phyloP scores from a whole-genome alignment of 768 basidiomycete genomes.

The Pleurotus sapidus region DNA sequence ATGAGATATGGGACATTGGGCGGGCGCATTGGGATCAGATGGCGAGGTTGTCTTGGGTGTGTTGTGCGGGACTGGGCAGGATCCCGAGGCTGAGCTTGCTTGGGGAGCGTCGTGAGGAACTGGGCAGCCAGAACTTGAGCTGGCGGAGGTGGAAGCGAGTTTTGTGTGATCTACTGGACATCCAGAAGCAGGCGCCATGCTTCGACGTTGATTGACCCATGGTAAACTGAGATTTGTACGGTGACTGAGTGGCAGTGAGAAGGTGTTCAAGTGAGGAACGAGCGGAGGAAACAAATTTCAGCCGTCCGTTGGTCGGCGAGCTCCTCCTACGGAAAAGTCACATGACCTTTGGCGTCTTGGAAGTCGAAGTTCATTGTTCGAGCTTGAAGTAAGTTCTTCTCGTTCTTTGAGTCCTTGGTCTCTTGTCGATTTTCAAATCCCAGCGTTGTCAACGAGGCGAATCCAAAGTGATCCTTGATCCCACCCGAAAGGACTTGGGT shows the following conservation, averaged over 20 bases:
- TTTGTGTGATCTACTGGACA: slow-evolving; percentile 12
- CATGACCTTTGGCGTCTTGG: not conserved
- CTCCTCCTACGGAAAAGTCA: not conserved
- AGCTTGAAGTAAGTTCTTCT: too few relatives aligned
- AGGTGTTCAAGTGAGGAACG: not conserved
- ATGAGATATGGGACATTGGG: slow-evolving; percentile 63
- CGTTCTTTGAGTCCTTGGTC: too few relatives aligned
- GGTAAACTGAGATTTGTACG: not conserved
- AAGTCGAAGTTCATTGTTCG: too few relatives aligned
- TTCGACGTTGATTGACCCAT: slow-evolving; percentile 5
- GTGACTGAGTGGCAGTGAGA: not conserved
- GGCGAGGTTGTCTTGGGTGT: slow-evolving; percentile 18
- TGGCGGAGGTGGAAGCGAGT: slow-evolving; percentile 13
- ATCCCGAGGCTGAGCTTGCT: slow-evolving; percentile 13
- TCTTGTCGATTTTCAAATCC: too few relatives aligned
- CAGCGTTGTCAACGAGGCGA: too few relatives aligned
- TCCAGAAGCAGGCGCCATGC: not conserved
- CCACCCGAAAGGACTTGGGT: too few relatives aligned
- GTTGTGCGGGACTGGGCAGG: slow-evolving; percentile 43
- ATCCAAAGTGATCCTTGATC: too few relatives aligned
- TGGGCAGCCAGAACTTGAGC: slow-evolving; percentile 32
- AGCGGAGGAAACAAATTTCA: not conserved
- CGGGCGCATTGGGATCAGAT: slow-evolving; percentile 17
- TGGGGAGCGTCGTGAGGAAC: slow-evolving; percentile 32
- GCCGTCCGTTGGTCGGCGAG: not conserved